Conservation (phyloP, 148 eudicot species). For the Amaranthus palmeri region DNA sequence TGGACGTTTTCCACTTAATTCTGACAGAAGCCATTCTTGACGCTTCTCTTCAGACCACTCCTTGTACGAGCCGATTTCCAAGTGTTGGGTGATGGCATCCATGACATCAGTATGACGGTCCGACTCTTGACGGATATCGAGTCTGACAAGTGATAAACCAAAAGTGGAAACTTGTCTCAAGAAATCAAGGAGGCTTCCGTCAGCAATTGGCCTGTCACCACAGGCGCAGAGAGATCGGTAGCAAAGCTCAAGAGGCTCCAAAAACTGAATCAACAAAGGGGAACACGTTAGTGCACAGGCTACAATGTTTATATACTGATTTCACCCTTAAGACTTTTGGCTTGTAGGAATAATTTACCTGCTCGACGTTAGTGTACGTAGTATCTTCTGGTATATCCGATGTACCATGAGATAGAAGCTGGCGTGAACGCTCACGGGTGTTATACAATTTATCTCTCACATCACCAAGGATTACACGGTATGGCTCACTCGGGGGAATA, state of each 20-base stretch:
- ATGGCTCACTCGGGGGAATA: slow-evolving; percentile 84
- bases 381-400: slow-evolving; percentile 86
- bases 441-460: slow-evolving; percentile 89
- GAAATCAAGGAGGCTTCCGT: slow-evolving; percentile 97
- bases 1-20: slow-evolving; percentile 85
- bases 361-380: slow-evolving; percentile 70
- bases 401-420: slow-evolving; percentile 61
- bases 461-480: slow-evolving; percentile 90
- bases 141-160: slow-evolving; percentile 88
- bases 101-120: slow-evolving; percentile 94
- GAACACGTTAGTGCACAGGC: slow-evolving; percentile 1
- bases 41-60: slow-evolving; percentile 90
- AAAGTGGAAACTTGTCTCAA: slow-evolving; percentile 92
- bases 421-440: slow-evolving; percentile 93
- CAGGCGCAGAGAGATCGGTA: slow-evolving; percentile 85
- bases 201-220: slow-evolving; percentile 90
- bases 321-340: not conserved
- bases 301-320: not conserved
- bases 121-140: slow-evolving; percentile 94
- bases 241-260: slow-evolving; percentile 96
- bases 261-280: slow-evolving; percentile 45
- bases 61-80: slow-evolving; percentile 85
- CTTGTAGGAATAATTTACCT: slow-evolving; percentile 38
- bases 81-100: slow-evolving; percentile 83
- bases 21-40: slow-evolving; percentile 98